phyloP scores from a whole-genome alignment of 805 yeast species.

The Lachancea waltii region DNA sequence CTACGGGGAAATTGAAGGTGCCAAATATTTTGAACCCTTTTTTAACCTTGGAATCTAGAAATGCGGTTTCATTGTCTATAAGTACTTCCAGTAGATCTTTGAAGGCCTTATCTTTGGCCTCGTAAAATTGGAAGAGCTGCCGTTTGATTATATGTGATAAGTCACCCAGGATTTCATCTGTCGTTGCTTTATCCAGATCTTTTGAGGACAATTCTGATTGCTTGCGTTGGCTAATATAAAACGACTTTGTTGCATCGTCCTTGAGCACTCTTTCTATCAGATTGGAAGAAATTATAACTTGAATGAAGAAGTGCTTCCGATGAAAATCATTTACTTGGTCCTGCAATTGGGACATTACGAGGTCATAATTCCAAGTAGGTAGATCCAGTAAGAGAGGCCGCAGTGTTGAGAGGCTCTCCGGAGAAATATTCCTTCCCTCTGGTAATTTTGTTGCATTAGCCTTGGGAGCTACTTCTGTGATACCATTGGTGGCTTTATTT shows the following conservation, averaged over 20 bases:
- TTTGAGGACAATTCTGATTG: no score
- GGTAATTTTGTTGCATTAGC: no score
- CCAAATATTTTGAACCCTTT: slow-evolving; percentile 24
- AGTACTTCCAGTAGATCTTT: slow-evolving; percentile 11
- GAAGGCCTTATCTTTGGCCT: slow-evolving; percentile 21
- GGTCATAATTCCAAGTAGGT: slow-evolving; percentile 16
- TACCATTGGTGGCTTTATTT: neutral
- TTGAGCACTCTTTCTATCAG: slow-evolving; percentile 2
- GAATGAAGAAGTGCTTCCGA: slow-evolving; percentile 28
- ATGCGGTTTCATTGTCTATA: slow-evolving; percentile 13
- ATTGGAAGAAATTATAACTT: slow-evolving; percentile 16
- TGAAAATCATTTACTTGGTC: slow-evolving; percentile 15
- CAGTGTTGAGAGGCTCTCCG: neutral
- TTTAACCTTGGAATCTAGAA: slow-evolving; percentile 15
- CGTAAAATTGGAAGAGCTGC: slow-evolving; percentile 20
- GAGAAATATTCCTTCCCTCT: neutral
- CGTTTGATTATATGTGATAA: slow-evolving; percentile 1
- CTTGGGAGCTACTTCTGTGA: neutral
- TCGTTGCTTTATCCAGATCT: no score
- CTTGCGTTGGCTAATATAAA: slow-evolving; percentile 4
- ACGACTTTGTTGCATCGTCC: slow-evolving; percentile 1
- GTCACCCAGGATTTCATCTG: neutral
- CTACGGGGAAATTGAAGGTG: slow-evolving; percentile 11
- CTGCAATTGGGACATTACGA: slow-evolving; percentile 8
- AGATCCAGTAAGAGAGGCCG: slow-evolving; percentile 17